Evolutionary conservation across 2,329 filamentous ascomycete species (phyloP).

Genomic region (Xylariaceae sp.): DNA sequence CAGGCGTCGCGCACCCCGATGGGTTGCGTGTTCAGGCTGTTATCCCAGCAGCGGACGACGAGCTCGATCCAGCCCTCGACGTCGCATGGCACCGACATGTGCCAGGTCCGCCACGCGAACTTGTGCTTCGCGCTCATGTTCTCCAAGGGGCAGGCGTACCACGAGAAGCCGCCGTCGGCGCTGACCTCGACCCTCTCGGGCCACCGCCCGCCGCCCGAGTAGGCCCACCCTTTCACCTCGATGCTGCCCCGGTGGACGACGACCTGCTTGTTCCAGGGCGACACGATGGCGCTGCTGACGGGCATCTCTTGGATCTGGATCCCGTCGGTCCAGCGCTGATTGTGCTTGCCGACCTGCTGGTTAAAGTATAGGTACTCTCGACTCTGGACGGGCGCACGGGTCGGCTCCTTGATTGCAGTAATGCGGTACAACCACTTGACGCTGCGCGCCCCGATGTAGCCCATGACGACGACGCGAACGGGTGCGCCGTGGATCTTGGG

Average conservation of each 20-base stretch:
- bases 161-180: constrained; percentile 57
- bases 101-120: constrained; percentile 63
- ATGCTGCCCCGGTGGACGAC: constrained; percentile 59
- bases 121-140: constrained; percentile 59
- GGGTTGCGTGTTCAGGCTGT: constrained; percentile 57
- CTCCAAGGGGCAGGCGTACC: constrained; percentile 59
- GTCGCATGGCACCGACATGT: constrained; percentile 57
- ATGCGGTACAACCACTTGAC: constrained; percentile 61
- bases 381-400: constrained; percentile 57
- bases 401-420: constrained; percentile 54
- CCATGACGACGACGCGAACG: constrained; percentile 57
- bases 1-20: constrained; percentile 48
- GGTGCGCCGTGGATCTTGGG: constrained; percentile 65
- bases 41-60: constrained; percentile 57
- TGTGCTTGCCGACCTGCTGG: constrained; percentile 65
- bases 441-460: constrained; percentile 63
- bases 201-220: constrained; percentile 55
- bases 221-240: constrained; percentile 53
- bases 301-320: constrained; percentile 71
- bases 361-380: constrained; percentile 67
- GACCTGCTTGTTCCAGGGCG: constrained; percentile 55
- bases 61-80: constrained; percentile 59
- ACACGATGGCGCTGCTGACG: constrained; percentile 63
- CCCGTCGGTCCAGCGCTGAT: constrained; percentile 52
- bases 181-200: constrained; percentile 61